Evolutionary conservation across 352 stramenopile genomes (phyloP).

Genomic region (Pythium dissotocum): DNA sequence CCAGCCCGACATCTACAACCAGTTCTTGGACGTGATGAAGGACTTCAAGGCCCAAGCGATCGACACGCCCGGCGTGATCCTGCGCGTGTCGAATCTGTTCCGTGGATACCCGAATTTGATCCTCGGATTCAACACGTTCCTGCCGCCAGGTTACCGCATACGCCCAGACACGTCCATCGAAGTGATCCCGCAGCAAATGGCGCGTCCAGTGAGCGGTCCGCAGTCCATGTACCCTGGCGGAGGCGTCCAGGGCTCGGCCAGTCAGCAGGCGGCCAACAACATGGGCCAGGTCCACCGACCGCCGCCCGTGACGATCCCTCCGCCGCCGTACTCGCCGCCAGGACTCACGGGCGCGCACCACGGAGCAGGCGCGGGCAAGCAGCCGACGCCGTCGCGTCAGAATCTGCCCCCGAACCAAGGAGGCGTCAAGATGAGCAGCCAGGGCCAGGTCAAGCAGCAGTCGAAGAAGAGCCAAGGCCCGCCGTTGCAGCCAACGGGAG

Average conservation of each 20-base stretch:
- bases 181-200: conserved; percentile 71
- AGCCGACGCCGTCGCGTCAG: conserved; percentile 57
- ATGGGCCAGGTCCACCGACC: conserved; percentile 54
- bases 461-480: conserved; percentile 55
- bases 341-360: conserved; percentile 41
- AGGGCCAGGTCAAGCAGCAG: conserved; percentile 37
- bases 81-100: conserved; percentile 97
- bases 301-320: conserved; percentile 69
- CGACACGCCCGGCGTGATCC: conserved; percentile 98
- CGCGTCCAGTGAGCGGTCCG: conserved; percentile 32
- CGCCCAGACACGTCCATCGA: conserved; percentile 82
- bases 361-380: conserved; percentile 23
- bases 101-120: conserved; percentile 98
- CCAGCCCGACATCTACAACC: conserved; percentile 99
- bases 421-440: conserved; percentile 32
- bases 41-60: conserved; percentile 99
- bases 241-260: conserved; percentile 9
- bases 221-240: conserved; percentile 34
- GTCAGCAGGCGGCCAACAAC: conserved; percentile 34
- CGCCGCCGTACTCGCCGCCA: conserved; percentile 58
- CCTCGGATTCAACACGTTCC: conserved; percentile 99
- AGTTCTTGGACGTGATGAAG: conserved; percentile 99
- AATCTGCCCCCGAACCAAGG: conserved; percentile 36
- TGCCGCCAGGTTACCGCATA: conserved; percentile 94
- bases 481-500: conserved; percentile 24